Conservation (phyloP, 805 yeast genomes). For the Lipomyces sp. region DNA sequence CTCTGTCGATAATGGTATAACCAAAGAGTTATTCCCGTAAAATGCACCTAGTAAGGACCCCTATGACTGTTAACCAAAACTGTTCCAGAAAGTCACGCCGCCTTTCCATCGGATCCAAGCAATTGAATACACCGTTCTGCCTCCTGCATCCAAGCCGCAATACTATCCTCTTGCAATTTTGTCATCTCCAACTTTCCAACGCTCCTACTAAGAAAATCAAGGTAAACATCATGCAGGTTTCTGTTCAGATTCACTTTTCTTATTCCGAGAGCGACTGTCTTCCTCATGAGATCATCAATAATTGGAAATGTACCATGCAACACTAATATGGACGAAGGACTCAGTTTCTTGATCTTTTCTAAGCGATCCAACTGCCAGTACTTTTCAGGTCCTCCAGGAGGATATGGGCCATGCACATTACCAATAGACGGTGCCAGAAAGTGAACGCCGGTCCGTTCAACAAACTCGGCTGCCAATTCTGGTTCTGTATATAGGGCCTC, state of each 20-base stretch:
- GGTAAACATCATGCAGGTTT: conserved; percentile 43
- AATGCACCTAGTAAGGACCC: no score
- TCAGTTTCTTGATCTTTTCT: conserved; percentile 35
- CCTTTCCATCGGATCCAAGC: conserved; percentile 44
- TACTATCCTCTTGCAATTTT: conserved; percentile 42
- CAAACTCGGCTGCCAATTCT: conserved; percentile 44
- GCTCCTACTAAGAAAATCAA: conserved; percentile 41
- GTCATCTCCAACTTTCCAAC: conserved; percentile 43
- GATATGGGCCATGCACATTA: conserved; percentile 49
- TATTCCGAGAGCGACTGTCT: conserved; percentile 43
- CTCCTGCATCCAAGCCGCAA: conserved; percentile 40
- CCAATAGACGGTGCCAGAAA: conserved; percentile 50
- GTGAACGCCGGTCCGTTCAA: conserved; percentile 47
- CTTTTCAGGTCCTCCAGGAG: conserved; percentile 46
- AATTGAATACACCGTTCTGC: conserved; percentile 45
- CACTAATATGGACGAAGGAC: conserved; percentile 42
- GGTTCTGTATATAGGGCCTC: conserved; percentile 48
- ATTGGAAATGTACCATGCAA: conserved; percentile 48
- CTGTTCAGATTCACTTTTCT: conserved; percentile 48
- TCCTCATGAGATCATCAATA: conserved; percentile 42
- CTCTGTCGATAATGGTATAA: no score
- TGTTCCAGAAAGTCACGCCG: conserved; percentile 15
- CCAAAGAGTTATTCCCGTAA: no score
- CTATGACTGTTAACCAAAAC: neutral
- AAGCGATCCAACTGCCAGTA: conserved; percentile 42